phyloP scores from a whole-genome alignment of 805 yeast genomes.

The Lachancea meyersii region DNA sequence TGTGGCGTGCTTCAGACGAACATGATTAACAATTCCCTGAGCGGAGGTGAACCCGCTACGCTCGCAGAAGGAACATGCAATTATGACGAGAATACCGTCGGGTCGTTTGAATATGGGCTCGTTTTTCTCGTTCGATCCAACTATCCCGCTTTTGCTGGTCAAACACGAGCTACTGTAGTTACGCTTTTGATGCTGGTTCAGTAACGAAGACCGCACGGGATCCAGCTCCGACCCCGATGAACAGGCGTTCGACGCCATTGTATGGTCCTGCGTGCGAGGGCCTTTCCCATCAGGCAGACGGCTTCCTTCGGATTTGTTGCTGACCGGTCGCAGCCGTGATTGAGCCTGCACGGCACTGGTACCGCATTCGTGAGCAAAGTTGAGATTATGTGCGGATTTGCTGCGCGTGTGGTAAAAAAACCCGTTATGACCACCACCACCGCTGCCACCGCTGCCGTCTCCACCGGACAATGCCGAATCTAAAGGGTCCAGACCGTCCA shows the following conservation, averaged over 20 bases:
- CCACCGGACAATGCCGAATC: not conserved
- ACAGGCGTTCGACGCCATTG: too few relatives aligned
- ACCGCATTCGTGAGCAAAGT: not conserved
- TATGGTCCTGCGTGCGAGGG: constrained; percentile 5
- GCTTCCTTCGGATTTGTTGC: constrained; percentile 16
- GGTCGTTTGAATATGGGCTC: constrained; percentile 56
- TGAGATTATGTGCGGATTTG: constrained; percentile 24
- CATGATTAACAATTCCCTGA: constrained; percentile 75
- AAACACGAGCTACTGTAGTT: constrained; percentile 35
- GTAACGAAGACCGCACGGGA: constrained; percentile 19
- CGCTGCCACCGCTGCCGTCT: too few relatives aligned
- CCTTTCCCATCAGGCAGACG: constrained; percentile 17
- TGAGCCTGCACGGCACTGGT: not conserved
- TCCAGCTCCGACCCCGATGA: constrained; percentile 12
- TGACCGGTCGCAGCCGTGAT: constrained; percentile 16
- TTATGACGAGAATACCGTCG: constrained; percentile 63
- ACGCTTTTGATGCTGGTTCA: constrained; percentile 29
- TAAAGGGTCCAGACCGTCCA: not conserved
- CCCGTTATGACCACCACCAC: constrained; percentile 5
- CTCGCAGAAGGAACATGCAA: constrained; percentile 63
- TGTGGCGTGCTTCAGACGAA: constrained; percentile 65
- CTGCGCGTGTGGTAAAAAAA: constrained; percentile 31
- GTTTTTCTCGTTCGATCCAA: constrained; percentile 34
- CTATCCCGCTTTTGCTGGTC: constrained; percentile 44
- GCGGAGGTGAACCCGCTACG: constrained; percentile 69